phyloP scores from a whole-genome alignment of 352 stramenopile genomes.

The Phytophthora capsici region DNA sequence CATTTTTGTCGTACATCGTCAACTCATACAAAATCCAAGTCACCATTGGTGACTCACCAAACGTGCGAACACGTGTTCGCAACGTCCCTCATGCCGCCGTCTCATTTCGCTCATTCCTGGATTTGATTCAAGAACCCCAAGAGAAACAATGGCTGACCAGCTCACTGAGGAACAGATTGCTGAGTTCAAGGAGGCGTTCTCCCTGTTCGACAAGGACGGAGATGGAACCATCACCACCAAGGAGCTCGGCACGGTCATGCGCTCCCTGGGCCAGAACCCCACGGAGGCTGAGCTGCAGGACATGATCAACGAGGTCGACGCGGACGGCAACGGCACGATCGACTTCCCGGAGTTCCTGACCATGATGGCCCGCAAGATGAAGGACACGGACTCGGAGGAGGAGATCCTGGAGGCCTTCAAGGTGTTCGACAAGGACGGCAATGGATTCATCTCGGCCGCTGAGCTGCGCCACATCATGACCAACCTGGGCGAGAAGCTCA shows the following conservation, averaged over 20 bases:
- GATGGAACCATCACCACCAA: slow-evolving; percentile 99
- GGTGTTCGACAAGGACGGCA: slow-evolving; percentile 99
- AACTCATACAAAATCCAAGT: too few species aligned
- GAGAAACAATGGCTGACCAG: slow-evolving; percentile 82
- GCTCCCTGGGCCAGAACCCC: slow-evolving; percentile 98
- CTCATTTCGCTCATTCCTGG: slow-evolving; percentile 52
- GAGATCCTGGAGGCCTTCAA: slow-evolving; percentile 99
- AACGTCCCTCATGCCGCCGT: background rate
- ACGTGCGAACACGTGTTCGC: too few species aligned
- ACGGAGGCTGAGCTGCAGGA: slow-evolving; percentile 98
- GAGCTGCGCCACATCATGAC: slow-evolving; percentile 99
- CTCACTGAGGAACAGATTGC: slow-evolving; percentile 97
- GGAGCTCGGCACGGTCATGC: slow-evolving; percentile 99
- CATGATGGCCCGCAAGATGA: slow-evolving; percentile 99
- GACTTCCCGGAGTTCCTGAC: slow-evolving; percentile 99
- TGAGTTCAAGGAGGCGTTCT: slow-evolving; percentile 99
- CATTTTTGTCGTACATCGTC: too few species aligned
- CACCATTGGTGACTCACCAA: too few species aligned
- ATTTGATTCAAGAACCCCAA: slow-evolving; percentile 63
- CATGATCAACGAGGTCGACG: slow-evolving; percentile 99
- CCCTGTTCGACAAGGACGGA: slow-evolving; percentile 99
- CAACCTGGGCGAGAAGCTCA: slow-evolving; percentile 99
- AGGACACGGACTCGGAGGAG: slow-evolving; percentile 98
- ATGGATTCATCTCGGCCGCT: slow-evolving; percentile 98
- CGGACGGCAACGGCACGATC: slow-evolving; percentile 99